Evolutionary conservation across 1,284 basidiomycete species (phyloP).

Genomic region (Sporisorium reilianum): DNA sequence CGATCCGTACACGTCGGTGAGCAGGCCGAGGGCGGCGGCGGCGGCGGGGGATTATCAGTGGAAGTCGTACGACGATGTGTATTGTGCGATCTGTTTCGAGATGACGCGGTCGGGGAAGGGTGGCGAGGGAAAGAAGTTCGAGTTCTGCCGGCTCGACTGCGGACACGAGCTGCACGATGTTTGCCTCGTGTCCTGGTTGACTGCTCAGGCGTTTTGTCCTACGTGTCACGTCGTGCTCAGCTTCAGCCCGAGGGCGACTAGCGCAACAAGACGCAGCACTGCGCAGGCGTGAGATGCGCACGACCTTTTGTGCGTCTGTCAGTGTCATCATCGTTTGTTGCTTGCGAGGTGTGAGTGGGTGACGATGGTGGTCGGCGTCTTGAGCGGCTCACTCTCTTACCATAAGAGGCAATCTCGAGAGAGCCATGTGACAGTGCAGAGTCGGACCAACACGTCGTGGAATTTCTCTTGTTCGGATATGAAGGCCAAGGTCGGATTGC

Average conservation of each 20-base stretch:
- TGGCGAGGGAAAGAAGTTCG: too few relatives aligned
- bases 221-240: slow-evolving; percentile 53
- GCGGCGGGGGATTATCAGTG: slow-evolving; percentile 42
- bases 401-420: slow-evolving; percentile 26
- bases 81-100: slow-evolving; percentile 59
- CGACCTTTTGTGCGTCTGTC: not conserved
- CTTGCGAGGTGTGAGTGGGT: not conserved
- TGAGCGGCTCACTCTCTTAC: slow-evolving; percentile 23
- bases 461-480: slow-evolving; percentile 19
- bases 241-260: slow-evolving; percentile 32
- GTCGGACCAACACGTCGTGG: slow-evolving; percentile 7
- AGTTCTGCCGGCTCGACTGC: slow-evolving; percentile 50
- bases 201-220: slow-evolving; percentile 55
- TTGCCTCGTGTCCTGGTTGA: slow-evolving; percentile 55
- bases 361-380: slow-evolving; percentile 10
- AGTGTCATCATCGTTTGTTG: not conserved
- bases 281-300: not conserved
- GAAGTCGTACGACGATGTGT: slow-evolving; percentile 49
- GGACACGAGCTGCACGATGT: slow-evolving; percentile 56
- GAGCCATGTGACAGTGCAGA: slow-evolving; percentile 38
- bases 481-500: slow-evolving; percentile 13
- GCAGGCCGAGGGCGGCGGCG: slow-evolving; percentile 28
- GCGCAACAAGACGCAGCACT: slow-evolving; percentile 1
- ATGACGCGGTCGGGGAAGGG: slow-evolving; percentile 25
- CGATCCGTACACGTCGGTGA: slow-evolving; percentile 29